These are phyloP conservation scores for Colletotrichum sp. DNA, from an alignment of 2,329 filamentous ascomycete species.

Conservation along the genomic window DNA sequence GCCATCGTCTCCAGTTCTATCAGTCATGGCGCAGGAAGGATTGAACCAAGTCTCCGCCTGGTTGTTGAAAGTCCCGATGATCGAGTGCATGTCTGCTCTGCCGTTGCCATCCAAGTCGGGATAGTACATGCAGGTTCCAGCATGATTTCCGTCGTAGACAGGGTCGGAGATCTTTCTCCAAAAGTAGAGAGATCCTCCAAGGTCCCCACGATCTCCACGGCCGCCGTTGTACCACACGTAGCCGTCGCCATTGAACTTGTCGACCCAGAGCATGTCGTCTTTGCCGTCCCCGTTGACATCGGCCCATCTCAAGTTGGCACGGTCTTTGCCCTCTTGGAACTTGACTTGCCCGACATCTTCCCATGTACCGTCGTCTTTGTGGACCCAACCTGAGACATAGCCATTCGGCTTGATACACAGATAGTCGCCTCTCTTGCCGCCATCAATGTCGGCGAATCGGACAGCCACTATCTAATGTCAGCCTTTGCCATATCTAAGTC, in stretches of 20 bases:
- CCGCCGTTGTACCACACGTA: conserved; percentile 34
- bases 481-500: neutral
- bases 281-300: conserved; percentile 42
- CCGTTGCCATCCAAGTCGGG: conserved; percentile 30
- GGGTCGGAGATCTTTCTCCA: conserved; percentile 8
- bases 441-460: conserved; percentile 35
- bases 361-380: conserved; percentile 23
- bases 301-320: conserved; percentile 39
- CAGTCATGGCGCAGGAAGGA: neutral
- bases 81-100: conserved; percentile 25
- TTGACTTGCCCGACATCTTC: conserved; percentile 32
- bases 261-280: conserved; percentile 36
- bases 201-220: neutral
- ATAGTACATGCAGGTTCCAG: conserved; percentile 25
- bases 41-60: conserved; percentile 23
- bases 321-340: conserved; percentile 30
- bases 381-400: conserved; percentile 26
- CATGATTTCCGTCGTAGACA: neutral
- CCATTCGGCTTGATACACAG: conserved; percentile 35
- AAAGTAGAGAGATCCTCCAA: conserved; percentile 16
- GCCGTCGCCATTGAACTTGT: conserved; percentile 38
- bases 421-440: conserved; percentile 33
- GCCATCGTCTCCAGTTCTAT: neutral
- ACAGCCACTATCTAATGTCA: conserved; percentile 20
- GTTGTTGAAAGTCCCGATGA: conserved; percentile 5